phyloP scores from a whole-genome alignment of 441 rosid species.

The Daphne laureola region DNA sequence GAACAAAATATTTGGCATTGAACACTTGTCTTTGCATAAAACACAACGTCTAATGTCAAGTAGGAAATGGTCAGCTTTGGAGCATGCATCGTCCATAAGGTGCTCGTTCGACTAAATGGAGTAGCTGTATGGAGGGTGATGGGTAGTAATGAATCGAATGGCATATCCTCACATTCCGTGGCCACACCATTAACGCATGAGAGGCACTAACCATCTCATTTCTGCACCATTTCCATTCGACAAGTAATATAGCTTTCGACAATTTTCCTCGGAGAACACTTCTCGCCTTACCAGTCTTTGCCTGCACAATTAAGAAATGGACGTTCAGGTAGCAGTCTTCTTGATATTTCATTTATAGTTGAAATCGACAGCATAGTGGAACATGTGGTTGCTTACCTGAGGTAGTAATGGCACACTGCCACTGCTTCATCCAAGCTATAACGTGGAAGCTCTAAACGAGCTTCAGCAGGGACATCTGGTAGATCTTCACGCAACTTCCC shows the following conservation, averaged over 20 bases:
- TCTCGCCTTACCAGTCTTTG: conserved; percentile 75
- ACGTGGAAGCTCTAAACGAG: conserved; percentile 63
- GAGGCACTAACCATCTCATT: conserved; percentile 69
- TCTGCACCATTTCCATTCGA: conserved; percentile 94
- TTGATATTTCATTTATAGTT: too few species aligned
- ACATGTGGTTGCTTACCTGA: conserved; percentile 39
- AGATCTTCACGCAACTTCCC: conserved; percentile 83
- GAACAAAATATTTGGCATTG: too few species aligned
- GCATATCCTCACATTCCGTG: too few species aligned
- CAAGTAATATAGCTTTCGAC: conserved; percentile 75
- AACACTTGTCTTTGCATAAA: too few species aligned
- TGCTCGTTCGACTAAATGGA: too few species aligned
- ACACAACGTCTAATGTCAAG: too few species aligned
- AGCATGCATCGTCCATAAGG: too few species aligned
- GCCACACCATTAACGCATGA: conserved; percentile 43
- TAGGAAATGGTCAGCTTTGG: too few species aligned
- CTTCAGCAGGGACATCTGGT: conserved; percentile 84
- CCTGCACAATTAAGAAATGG: conserved; percentile 27
- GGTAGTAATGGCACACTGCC: conserved; percentile 82
- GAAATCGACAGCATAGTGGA: too few species aligned
- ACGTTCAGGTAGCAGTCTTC: too few species aligned
- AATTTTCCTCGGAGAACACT: conserved; percentile 70
- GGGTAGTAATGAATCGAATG: too few species aligned
- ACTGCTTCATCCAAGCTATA: conserved; percentile 79
- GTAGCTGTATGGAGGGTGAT: too few species aligned